These are phyloP conservation scores for Fusarium nelsonii DNA, from an alignment of 2,329 filamentous ascomycete genomes.

Conservation along the genomic window DNA sequence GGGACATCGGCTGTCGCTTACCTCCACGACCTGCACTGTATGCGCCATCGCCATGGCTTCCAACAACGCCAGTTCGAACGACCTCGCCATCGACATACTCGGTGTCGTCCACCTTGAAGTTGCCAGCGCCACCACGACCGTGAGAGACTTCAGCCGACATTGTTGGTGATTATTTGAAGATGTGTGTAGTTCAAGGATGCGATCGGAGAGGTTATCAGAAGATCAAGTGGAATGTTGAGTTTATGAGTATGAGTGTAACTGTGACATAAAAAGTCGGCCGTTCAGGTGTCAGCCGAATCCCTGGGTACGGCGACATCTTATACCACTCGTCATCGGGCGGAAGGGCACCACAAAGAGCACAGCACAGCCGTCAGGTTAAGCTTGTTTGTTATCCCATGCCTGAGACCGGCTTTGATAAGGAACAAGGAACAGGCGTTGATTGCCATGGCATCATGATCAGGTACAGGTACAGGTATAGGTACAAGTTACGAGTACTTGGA, in stretches of 20 bases:
- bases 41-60: conserved; percentile 69
- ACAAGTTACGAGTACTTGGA: neutral
- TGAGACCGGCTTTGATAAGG: conserved; percentile 36
- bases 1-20: conserved; percentile 49
- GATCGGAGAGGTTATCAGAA: neutral
- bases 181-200: conserved; percentile 5
- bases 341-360: conserved; percentile 10
- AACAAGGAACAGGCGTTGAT: conserved; percentile 9
- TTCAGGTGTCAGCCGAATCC: conserved; percentile 27
- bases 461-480: conserved; percentile 1
- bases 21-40: conserved; percentile 71
- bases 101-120: conserved; percentile 69
- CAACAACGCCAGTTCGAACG: conserved; percentile 65
- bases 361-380: conserved; percentile 37
- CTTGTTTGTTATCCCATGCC: conserved; percentile 33
- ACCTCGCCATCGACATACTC: conserved; percentile 73
- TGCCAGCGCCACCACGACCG: conserved; percentile 72
- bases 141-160: conserved; percentile 67
- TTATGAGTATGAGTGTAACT: conserved; percentile 10
- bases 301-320: conserved; percentile 46
- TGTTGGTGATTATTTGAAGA: conserved; percentile 21
- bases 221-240: neutral
- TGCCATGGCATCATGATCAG: conserved; percentile 39
- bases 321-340: conserved; percentile 31
- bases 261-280: conserved; percentile 24